Evolutionary conservation across 2,329 filamentous ascomycete genomes (phyloP).

Genomic region (Chalaropsis thielavioides): DNA sequence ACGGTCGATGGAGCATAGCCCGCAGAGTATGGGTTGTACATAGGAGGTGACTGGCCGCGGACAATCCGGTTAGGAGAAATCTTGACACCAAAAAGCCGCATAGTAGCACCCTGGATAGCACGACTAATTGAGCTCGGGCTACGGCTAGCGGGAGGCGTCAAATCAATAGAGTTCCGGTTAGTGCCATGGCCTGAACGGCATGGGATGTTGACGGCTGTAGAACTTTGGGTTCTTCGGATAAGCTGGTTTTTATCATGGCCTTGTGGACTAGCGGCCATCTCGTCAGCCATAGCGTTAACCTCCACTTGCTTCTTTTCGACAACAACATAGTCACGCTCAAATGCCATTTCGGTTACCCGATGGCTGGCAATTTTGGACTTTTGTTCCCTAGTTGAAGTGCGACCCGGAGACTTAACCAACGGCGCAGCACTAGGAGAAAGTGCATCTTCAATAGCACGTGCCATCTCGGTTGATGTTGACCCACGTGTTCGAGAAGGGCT

Average conservation of each 20-base stretch:
- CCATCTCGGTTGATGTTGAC: slow-evolving; percentile 5
- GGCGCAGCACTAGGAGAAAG: slow-evolving; percentile 6
- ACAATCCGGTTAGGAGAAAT: slow-evolving; percentile 49
- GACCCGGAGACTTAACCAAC: background rate
- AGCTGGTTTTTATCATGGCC: slow-evolving; percentile 33
- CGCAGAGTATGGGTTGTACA: slow-evolving; percentile 68
- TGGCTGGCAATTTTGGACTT: slow-evolving; percentile 6
- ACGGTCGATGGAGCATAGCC: slow-evolving; percentile 39
- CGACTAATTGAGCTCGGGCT: slow-evolving; percentile 78
- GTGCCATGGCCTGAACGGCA: slow-evolving; percentile 52
- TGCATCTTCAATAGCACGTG: slow-evolving; percentile 11
- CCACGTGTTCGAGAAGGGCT: slow-evolving; percentile 7
- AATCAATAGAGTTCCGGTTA: slow-evolving; percentile 13
- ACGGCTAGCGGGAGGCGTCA: slow-evolving; percentile 11
- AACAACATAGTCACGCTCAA: slow-evolving; percentile 88
- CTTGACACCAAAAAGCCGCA: slow-evolving; percentile 56
- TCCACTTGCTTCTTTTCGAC: slow-evolving; percentile 92
- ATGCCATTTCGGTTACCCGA: slow-evolving; percentile 62
- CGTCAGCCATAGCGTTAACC: slow-evolving; percentile 93
- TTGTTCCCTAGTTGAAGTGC: background rate
- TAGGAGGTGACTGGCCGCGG: slow-evolving; percentile 53
- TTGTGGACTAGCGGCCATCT: slow-evolving; percentile 71
- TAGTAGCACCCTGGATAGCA: slow-evolving; percentile 83
- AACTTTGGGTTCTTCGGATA: slow-evolving; percentile 20
- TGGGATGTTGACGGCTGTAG: slow-evolving; percentile 51